Percentiles rank a stretch among this genome's conserved stretches.
These are phyloP conservation scores for Plasmodium gallinaceum DNA, from an alignment of 169 alveolate genomes.

Conservation along the genomic window DNA sequence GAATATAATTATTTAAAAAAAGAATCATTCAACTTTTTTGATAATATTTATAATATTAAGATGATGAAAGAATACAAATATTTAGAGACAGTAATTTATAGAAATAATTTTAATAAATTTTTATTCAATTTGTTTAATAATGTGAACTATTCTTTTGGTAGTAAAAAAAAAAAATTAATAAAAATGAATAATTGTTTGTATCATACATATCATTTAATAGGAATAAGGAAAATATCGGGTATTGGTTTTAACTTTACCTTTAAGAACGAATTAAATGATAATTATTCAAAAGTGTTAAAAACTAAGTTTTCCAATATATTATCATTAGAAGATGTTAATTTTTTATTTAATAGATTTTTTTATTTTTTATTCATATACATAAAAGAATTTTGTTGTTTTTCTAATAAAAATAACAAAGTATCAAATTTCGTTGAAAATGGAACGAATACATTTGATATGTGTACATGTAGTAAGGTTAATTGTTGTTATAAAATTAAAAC, in stretches of 20 bases:
- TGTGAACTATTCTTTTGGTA: slow-evolving; percentile 52
- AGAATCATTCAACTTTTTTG: slow-evolving; percentile 28
- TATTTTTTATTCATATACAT: slow-evolving; percentile 46
- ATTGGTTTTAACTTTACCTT: slow-evolving; percentile 54
- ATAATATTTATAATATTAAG: slow-evolving; percentile 52
- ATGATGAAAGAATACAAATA: slow-evolving; percentile 71
- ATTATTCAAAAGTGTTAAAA: slow-evolving; percentile 71
- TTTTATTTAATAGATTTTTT: slow-evolving; percentile 62
- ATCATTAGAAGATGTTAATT: slow-evolving; percentile 40
- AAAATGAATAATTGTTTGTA: slow-evolving; percentile 62
- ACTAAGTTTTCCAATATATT: slow-evolving; percentile 51
- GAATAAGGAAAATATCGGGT: slow-evolving; percentile 47
- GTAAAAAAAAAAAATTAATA: slow-evolving; percentile 56
- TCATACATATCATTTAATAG: slow-evolving; percentile 74
- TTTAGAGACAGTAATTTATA: slow-evolving; percentile 3
- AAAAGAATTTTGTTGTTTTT: slow-evolving; percentile 54
- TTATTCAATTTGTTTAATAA: slow-evolving; percentile 55
- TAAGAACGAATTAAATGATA: slow-evolving; percentile 65
- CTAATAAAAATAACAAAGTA: slow-evolving; percentile 5
- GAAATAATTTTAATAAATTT: slow-evolving; percentile 3
- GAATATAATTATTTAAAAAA: slow-evolving; percentile 8
- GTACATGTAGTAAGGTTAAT: slow-evolving; percentile 29
- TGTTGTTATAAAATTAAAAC: slow-evolving; percentile 76
- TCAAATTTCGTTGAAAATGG: not conserved
- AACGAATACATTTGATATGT: not conserved